Conservation (phyloP, 345 rosid genomes). For the Schrenkiella parvula region DNA sequence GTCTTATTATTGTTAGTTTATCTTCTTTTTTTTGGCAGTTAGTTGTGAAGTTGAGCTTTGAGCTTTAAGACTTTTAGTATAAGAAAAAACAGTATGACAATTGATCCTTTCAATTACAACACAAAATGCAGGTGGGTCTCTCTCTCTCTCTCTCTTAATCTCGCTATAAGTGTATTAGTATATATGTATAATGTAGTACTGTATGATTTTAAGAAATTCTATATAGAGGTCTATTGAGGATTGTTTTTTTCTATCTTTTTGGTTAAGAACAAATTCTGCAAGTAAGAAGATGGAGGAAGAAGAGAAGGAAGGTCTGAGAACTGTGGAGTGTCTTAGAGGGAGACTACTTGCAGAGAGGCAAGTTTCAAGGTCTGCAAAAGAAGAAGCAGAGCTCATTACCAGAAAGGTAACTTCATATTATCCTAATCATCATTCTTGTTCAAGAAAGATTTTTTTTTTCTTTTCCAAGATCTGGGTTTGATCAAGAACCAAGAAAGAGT, state of each 20-base stretch:
- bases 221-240: constrained; percentile 8
- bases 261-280: constrained; percentile 26
- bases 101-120: constrained; percentile 29
- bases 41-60: constrained; percentile 16
- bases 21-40: constrained; percentile 23
- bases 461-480: not conserved
- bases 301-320: constrained; percentile 40
- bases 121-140: constrained; percentile 36
- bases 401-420: constrained; percentile 43
- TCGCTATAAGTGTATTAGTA: not conserved
- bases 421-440: not conserved
- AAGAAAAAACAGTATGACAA: constrained; percentile 36
- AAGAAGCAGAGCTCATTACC: constrained; percentile 58
- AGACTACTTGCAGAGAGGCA: constrained; percentile 87
- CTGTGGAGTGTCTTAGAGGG: constrained; percentile 77
- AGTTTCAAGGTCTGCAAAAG: constrained; percentile 63
- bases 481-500: constrained; percentile 1
- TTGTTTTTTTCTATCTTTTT: not conserved
- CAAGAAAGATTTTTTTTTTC: not conserved
- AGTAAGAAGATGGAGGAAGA: constrained; percentile 50
- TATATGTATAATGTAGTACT: not conserved
- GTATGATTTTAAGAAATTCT: not conserved
- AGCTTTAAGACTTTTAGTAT: too few relatives aligned
- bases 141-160: not conserved
- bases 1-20: constrained; percentile 7